Evolutionary conservation across 345 rosid species (phyloP), one percentile per base, ranked within the genome.

Genomic region (Melastoma malabathricum): DNA sequence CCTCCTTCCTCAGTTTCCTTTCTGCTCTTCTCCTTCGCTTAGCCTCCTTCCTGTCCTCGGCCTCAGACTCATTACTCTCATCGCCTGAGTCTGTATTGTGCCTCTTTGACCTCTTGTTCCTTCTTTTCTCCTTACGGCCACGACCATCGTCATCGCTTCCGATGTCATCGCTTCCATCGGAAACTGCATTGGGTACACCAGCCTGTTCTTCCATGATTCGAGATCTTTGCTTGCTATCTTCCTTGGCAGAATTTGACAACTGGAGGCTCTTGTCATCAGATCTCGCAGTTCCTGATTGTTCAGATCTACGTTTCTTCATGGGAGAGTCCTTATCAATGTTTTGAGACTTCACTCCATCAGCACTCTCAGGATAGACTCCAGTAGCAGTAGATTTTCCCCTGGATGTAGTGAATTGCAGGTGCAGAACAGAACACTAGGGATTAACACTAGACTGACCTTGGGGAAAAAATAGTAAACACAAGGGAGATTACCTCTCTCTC

Each of bases 1-100:
- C 97, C 68, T 93, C 99, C 69, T 80, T 93, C 41, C 83, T 57
- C 60, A 62, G 43, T 69, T 82, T 88, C 74, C 76, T 92, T 61
- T 88, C 99, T 63, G 83, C 97, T 68, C 69, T 93, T 70, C 72
- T 78, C 77, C 83, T 83, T 84, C 75, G 77, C 68, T 88, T 88
- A 52, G 79, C 74, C 62, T 85, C 95, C 75, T 78, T 93, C 79
- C 79, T 88, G 54, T 74, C 84, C 56, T 74, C 94, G 50, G 67
- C 43, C 55, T 83, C 90, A 61, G 94, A 85, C 58, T 70, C 86
- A 70, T 60, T 59, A 61, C 84, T 80, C 58, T 73, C 66, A 57
- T 68, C 82, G 63, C 72, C 89, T 52, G 94, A 83, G 38, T 83
- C 69, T 54, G 45, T 62, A 58, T 72, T 82, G 57, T 52, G 75